Conservation (phyloP, 1,139 yeast species). For the Yamadazyma atlantica region DNA sequence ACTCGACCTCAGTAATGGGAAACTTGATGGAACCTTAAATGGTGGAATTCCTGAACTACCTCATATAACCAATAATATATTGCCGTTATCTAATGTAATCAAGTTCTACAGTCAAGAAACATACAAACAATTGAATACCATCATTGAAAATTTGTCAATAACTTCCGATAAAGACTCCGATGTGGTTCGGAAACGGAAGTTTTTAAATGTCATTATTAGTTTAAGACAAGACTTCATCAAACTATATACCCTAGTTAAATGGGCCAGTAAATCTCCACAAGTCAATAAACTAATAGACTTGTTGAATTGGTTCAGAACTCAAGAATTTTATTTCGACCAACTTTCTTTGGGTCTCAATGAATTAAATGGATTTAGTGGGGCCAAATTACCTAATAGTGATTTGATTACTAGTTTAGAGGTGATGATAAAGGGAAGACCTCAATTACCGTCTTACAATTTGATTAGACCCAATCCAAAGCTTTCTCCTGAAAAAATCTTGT, state of each 20-base stretch:
- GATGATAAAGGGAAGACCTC: conserved; percentile 73
- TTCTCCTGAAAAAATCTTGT: conserved; percentile 56
- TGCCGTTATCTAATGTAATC: conserved; percentile 60
- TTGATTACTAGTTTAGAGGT: conserved; percentile 85
- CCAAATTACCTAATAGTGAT: conserved; percentile 89
- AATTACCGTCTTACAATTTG: conserved; percentile 65
- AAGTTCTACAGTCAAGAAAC: conserved; percentile 63
- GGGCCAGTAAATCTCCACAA: conserved; percentile 76
- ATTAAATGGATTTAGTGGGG: conserved; percentile 70
- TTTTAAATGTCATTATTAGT: conserved; percentile 65
- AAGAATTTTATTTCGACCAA: conserved; percentile 73
- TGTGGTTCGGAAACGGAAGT: conserved; percentile 59
- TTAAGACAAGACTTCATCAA: conserved; percentile 82
- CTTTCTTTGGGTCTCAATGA: conserved; percentile 50
- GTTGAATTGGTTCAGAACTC: conserved; percentile 76
- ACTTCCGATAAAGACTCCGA: conserved; percentile 48
- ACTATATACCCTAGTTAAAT: conserved; percentile 79
- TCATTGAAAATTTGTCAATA: conserved; percentile 56
- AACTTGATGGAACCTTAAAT: background rate
- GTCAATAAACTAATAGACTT: conserved; percentile 78
- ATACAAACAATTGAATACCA: conserved; percentile 60
- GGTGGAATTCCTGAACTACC: conserved; percentile 50
- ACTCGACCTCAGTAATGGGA: background rate
- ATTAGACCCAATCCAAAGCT: conserved; percentile 48
- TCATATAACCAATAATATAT: conserved; percentile 72